Conservation (phyloP, 441 rosid genomes). For the Populus trichocarpa region DNA sequence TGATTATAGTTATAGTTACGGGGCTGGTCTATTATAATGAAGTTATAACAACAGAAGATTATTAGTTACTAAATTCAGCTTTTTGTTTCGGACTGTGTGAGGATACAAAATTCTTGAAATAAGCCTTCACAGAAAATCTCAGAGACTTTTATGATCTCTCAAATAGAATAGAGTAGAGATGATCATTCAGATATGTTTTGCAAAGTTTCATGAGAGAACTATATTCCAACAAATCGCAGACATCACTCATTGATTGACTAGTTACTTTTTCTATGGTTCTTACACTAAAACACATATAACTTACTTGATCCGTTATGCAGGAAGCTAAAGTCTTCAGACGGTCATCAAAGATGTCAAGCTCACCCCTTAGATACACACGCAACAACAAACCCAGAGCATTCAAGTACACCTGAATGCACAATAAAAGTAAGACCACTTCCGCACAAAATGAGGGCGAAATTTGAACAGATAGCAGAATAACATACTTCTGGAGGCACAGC, state of each 20-base stretch:
- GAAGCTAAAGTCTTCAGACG: slow-evolving; percentile 50
- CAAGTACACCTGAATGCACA: slow-evolving; percentile 57
- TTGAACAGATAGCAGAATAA: background rate
- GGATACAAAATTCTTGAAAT: background rate
- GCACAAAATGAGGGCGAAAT: slow-evolving; percentile 4
- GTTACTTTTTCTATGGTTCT: background rate
- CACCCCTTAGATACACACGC: slow-evolving; percentile 57
- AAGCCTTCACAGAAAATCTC: background rate
- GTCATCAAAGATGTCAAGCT: slow-evolving; percentile 44
- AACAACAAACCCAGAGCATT: slow-evolving; percentile 78
- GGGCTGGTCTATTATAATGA: background rate
- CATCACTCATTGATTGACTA: background rate
- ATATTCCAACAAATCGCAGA: background rate
- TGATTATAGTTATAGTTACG: background rate
- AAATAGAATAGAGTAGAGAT: background rate
- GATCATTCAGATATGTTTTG: background rate
- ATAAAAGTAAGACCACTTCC: slow-evolving; percentile 6
- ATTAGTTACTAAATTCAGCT: background rate
- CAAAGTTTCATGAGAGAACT: background rate
- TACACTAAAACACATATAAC: slow-evolving; percentile 2
- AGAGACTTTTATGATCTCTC: background rate
- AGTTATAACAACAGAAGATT: background rate
- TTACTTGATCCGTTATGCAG: slow-evolving; percentile 52
- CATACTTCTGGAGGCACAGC: slow-evolving; percentile 53
- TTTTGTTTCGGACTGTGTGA: background rate